Evolutionary conservation across 768 basidiomycete genomes (phyloP), one percentile per base, ranked within the genome.

Genomic region (Dioszegia aurantiaca): DNA sequence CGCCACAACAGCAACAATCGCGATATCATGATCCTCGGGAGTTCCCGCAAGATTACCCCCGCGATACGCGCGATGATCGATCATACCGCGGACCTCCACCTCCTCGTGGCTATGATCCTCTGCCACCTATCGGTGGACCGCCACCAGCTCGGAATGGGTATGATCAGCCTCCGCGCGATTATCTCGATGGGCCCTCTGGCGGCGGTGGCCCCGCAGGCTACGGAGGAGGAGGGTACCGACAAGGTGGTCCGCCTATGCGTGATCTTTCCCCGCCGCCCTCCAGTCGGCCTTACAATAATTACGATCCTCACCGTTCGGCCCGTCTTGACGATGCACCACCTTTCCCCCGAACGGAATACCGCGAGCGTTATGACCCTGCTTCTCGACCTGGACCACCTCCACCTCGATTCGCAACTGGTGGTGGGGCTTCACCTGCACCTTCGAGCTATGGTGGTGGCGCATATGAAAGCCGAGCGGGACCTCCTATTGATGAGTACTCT

Each of bases 341-440:
- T 10, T 17, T 16, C 30, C 33, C 37, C 14, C 19, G 31, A 19
- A 14, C 19, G 11, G 53, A 19, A n/a, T 43, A 42, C 36, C 41
- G 55, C 26, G 40, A 42, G 40, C 40, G 40, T 8, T 45, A 45
- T 45, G 23, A 24, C 44, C 44, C 44, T 4, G 23, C 44, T 45
- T 27, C 44, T 26, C 44, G 23, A 8, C 44, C 44, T 45, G 44
- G 23, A 24, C 44, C 44, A 4, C 44, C 23, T 27, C 44, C 44
- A 27, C 9, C 44, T 9, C 16, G 40, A 16, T 42, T 17, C 19
- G 40, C 9, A n/a, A n/a, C n/a, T n/a, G 40, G 40, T 33, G 33
- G 33, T 33, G 33, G 33, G 6, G 33, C 33, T 21, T 41, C 40
- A 21, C 40, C 40, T n/a, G 16, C 17, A 10, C 40, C 40, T 41